Base-by-base conservation (phyloP, 2,329 filamentous ascomycete species). In the Pseudogymnoascus verrucosus region DNA sequence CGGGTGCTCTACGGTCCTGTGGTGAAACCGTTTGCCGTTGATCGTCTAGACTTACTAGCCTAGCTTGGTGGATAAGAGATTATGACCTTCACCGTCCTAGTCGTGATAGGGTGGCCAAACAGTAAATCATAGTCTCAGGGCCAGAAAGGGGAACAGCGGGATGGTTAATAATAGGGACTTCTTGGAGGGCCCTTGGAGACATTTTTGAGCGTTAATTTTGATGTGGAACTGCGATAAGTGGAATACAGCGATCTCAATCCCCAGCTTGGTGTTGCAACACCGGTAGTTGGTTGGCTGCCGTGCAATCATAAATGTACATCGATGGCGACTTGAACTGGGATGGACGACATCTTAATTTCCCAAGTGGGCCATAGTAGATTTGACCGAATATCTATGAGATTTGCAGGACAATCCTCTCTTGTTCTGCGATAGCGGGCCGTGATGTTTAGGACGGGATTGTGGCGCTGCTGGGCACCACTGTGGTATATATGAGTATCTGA, bases 341-440 rank as follows among this genome's bases (percentile, higher is more conserved):
- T 59, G 64, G 64, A 63, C 37, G 28, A 64, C 63, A 64, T 51
- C 57, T 28, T 62, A 39, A 63, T 60, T 39, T 31, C 42, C 39
- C 37, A 54, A 51, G 44, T 44, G 61, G 60, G 42, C 37, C 42
- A 37, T 19, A 59, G 31, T 26, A 36, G 31, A 59, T 31, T 63
- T 61, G 59, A 39, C 31, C 61, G 61, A 28, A 44, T 54, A 36
- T 54, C 31, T 19, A 57, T 63, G 23, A 39, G 31, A 28, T 57
- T 63, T 31, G 40, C 44, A 42, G 51, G 34, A 21, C 37, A 26
- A 63, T 61, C 26, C 62, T 40, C 36, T 26, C 34, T 39, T 11
- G 14, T 26, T 60, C 26, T 34, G 62, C 31, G 34, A 37, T 28
- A 61, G 62, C 36, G 40, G 42, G 51, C 28, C 34, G 61, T 19